Evolutionary conservation across 306 rosid species (phyloP), one percentile per base, ranked within the genome.

Genomic region (Cucurbita argyrosperma): DNA sequence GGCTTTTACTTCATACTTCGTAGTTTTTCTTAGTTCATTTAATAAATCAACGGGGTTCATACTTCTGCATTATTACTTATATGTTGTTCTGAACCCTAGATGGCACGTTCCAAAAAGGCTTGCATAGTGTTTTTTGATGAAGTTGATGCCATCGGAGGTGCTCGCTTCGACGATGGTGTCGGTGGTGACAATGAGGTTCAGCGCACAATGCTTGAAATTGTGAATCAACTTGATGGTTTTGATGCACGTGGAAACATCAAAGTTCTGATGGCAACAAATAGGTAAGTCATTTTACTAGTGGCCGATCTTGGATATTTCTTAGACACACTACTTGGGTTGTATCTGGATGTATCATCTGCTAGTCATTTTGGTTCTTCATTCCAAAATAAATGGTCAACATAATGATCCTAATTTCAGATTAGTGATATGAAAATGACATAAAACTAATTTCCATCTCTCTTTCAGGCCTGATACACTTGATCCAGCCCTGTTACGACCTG

Each of bases 121-220:
- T 91, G 97, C 75, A 95, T 95, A 78, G 97, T 95, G 67, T 95
- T 95, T 79, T 89, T 95, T 49, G 99, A 95, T 84, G 99, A 95
- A 86, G 88, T 95, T 21, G 99, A 95, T 84, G 99, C 99, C 69
- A 95, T 95, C n/a, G 99, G 97, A 80, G 97, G 97, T 79, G 99
- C 99, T 2, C 85, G 97, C 3, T 95, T 95, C 86, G 99, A 95
- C 47, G 99, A 91, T 79, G 97, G 97, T 76, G 97, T 91, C 63
- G 99, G 97, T 43, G 99, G 97, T 30, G 99, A 95, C 76, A 95
- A 91, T 53, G 97, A 95, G 77, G 99, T 95, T 80, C 99, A 95
- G 53, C 91, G 99, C 3, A 95, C 97, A 0, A 91, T 95, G 97
- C 96, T 95, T 81, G 99, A 95, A 81, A 91, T 95, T 79, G 96